These are phyloP conservation scores for Nemania diffusa DNA, from an alignment of 2,329 filamentous ascomycete genomes.

Conservation along the genomic window DNA sequence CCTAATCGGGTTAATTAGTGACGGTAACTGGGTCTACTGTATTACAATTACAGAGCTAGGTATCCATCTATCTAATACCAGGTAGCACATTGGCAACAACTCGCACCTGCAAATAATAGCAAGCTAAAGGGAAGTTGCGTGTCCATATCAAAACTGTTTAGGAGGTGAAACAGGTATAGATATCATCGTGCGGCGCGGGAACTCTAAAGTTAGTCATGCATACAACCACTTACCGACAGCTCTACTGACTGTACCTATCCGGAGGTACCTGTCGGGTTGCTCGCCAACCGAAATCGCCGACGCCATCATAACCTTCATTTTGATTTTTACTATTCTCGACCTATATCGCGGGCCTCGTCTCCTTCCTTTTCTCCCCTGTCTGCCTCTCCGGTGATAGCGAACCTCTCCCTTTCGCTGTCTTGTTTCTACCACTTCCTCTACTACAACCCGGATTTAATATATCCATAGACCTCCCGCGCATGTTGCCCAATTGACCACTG, in stretches of 20 bases:
- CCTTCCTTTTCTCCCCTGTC: background rate
- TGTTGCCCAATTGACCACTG: conserved; percentile 18
- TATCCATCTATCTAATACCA: too few relatives aligned
- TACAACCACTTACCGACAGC: conserved; percentile 18
- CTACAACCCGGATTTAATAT: background rate
- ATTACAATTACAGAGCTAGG: too few relatives aligned
- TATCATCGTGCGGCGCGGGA: background rate
- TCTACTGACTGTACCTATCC: background rate
- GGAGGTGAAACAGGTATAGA: background rate
- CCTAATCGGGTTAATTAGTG: conserved; percentile 6
- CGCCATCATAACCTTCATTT: conserved; percentile 13
- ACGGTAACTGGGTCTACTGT: conserved; percentile 4
- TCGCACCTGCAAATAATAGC: background rate
- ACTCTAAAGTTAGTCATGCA: conserved; percentile 11
- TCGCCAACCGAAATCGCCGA: conserved; percentile 30
- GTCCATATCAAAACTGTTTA: background rate
- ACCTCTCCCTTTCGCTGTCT: background rate
- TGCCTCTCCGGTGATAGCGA: background rate
- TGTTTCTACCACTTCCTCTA: background rate
- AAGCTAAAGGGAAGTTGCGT: background rate
- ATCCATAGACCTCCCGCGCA: conserved; percentile 6
- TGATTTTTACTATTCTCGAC: background rate
- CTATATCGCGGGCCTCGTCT: background rate
- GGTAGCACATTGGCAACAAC: conserved; percentile 11
- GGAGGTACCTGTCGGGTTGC: background rate